Percentiles rank a stretch among this genome's conserved stretches.
Evolutionary conservation across 805 yeast genomes (phyloP).

Genomic region (Ogataea neopini): DNA sequence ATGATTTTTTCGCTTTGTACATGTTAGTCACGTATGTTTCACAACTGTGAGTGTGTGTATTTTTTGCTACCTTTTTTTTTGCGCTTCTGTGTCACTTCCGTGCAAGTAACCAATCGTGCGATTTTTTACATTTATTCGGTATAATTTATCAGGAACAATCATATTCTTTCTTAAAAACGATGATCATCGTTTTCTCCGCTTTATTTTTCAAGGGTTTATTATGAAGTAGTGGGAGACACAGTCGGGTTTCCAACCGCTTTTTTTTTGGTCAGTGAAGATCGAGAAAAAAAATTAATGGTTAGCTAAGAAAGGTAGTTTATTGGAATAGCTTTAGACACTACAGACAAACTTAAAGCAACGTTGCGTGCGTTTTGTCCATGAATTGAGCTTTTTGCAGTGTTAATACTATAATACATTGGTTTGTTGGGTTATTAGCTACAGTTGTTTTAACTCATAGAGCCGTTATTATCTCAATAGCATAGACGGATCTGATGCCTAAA

Average conservation of each 20-base stretch:
- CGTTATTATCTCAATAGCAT: neutral
- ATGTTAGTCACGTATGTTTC: neutral
- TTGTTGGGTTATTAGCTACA: neutral
- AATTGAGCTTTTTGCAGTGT: neutral
- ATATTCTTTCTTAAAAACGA: too few species aligned
- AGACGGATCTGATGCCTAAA: constrained; percentile 6
- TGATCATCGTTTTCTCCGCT: too few species aligned
- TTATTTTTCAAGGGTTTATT: too few species aligned
- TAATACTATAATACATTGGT: too few species aligned
- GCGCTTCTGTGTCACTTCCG: constrained; percentile 4
- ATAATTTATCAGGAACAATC: too few species aligned
- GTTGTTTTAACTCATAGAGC: neutral
- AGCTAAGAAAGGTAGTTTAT: neutral
- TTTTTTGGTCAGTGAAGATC: neutral
- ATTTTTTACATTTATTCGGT: neutral
- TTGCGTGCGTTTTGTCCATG: neutral
- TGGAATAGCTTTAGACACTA: neutral
- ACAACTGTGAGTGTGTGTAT: neutral
- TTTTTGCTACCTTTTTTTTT: neutral
- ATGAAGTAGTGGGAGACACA: neutral
- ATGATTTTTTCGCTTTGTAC: neutral
- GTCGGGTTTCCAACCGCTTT: constrained; percentile 1
- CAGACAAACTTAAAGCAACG: neutral
- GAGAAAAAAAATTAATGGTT: neutral
- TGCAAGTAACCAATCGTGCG: neutral